Evolutionary conservation across 139 green algal genomes (phyloP).

Genomic region (Chlorella sp.): DNA sequence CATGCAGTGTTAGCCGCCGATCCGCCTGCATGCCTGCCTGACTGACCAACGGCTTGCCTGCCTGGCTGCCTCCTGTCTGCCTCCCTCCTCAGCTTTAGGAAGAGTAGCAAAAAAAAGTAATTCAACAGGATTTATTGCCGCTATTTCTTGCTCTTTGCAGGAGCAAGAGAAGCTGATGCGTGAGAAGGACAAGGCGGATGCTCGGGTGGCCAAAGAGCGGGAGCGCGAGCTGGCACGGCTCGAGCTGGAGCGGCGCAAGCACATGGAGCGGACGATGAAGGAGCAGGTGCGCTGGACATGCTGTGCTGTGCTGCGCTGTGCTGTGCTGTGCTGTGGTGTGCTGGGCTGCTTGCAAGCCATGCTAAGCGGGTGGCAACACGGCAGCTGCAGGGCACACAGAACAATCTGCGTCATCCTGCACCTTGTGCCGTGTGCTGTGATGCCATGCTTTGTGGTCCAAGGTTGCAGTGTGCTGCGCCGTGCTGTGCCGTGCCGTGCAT

Average conservation of each 20-base stretch:
- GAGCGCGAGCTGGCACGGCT: slow-evolving; percentile 56
- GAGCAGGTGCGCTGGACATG: slow-evolving; percentile 23
- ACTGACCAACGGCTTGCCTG: no score
- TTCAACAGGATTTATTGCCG: no score
- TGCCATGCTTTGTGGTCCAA: no score
- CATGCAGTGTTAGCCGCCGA: no score
- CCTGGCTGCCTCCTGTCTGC: neutral
- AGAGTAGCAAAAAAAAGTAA: no score
- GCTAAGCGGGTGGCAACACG: no score
- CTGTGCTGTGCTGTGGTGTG: neutral
- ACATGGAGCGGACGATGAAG: slow-evolving; percentile 39
- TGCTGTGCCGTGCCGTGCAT: neutral
- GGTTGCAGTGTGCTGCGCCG: neutral
- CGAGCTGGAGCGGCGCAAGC: slow-evolving; percentile 53
- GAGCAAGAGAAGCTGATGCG: slow-evolving; percentile 28
- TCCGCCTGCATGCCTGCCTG: no score
- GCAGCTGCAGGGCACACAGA: no score
- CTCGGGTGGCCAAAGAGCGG: slow-evolving; percentile 43
- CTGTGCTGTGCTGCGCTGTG: neutral
- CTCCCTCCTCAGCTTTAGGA: no score
- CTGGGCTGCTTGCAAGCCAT: no score
- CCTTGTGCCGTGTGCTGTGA: neutral
- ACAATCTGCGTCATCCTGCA: no score
- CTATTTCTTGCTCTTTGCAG: neutral
- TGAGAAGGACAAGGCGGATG: slow-evolving; percentile 46